A percentile compares a stretch with the other conserved stretches of the same genome.
Evolutionary conservation across 768 basidiomycete genomes (phyloP).

Genomic region (Auricularia sp.): DNA sequence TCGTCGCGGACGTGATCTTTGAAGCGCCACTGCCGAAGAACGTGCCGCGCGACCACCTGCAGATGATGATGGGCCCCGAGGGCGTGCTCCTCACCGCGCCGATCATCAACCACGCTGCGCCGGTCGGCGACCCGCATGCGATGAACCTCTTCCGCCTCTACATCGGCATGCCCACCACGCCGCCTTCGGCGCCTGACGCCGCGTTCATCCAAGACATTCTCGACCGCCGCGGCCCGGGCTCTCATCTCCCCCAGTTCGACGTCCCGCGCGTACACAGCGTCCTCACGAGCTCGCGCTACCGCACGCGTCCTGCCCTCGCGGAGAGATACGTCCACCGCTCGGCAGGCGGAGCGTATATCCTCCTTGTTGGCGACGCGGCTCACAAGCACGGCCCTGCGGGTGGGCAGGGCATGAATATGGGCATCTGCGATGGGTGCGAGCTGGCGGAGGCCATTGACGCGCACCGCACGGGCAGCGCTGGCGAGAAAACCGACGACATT

Average conservation of each 20-base stretch:
- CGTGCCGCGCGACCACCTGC: not conserved
- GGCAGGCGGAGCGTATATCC: slow-evolving; percentile 1
- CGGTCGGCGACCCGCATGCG: not conserved
- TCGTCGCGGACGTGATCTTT: not conserved
- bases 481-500: slow-evolving; percentile 17
- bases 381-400: slow-evolving; percentile 42
- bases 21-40: not conserved
- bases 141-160: slow-evolving; percentile 1
- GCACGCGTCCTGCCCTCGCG: slow-evolving; percentile 8
- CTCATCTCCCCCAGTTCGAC: not conserved
- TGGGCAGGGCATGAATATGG: slow-evolving; percentile 50
- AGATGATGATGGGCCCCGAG: not conserved
- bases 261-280: not conserved
- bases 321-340: not conserved
- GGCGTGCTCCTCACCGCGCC: not conserved
- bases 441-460: slow-evolving; percentile 32
- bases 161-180: not conserved
- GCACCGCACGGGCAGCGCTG: slow-evolving; percentile 18
- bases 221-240: not conserved
- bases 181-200: not conserved
- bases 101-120: not conserved
- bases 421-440: slow-evolving; percentile 40
- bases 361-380: slow-evolving; percentile 39
- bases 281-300: slow-evolving; percentile 3
- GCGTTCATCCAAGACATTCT: not conserved